Evolutionary conservation across 805 yeast genomes (phyloP), one percentile per base, ranked within the genome.

Genomic region (Sugiyamaella qingdaonensis): DNA sequence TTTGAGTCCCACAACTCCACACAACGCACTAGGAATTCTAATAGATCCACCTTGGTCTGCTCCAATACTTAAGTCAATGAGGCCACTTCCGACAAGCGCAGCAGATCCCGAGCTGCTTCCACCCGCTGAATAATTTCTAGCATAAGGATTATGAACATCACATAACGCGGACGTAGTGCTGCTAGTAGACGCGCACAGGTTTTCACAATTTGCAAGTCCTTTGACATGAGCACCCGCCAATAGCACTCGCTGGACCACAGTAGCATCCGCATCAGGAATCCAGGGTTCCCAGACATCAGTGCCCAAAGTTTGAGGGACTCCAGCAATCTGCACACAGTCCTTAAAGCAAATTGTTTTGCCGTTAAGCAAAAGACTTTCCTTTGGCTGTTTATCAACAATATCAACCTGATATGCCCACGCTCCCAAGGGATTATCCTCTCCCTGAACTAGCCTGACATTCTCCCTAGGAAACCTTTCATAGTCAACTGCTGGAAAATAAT

Each of bases 81-180:
- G 59, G 0, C 71, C 73, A 1, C 73, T 73, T 3, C 81, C 78
- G n/a, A 79, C 79, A 2, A 77, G 68, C 0, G 80, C 80, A 0
- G 79, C 81, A 34, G 78, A 75, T 1, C 84, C 84, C 5, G 82
- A 79, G 27, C 80, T 75, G 10, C 80, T 74, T 4, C 84, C 84
- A 7, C 84, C 82, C 2, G 73, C 65, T 10, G 71, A 68, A 32
- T 58, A 64, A 58, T 62, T 72, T 55, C 51, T 57, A 33, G 66
- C 68, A 61, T 54, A 64, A 14, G 84, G 83, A 57, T 79, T 78
- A 31, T 68, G 60, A 8, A 76, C 72, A 32, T 74, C 63, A 0
- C 81, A 82, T 45, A 70, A 64, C n/a, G 67, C 59, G 14, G 73
- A 61, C 2, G 74, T 66, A 56, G 68, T 67, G 21, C 68, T 63